Conservation (phyloP, 2,329 filamentous ascomycete species). For the Nigrospora osmanthi region DNA sequence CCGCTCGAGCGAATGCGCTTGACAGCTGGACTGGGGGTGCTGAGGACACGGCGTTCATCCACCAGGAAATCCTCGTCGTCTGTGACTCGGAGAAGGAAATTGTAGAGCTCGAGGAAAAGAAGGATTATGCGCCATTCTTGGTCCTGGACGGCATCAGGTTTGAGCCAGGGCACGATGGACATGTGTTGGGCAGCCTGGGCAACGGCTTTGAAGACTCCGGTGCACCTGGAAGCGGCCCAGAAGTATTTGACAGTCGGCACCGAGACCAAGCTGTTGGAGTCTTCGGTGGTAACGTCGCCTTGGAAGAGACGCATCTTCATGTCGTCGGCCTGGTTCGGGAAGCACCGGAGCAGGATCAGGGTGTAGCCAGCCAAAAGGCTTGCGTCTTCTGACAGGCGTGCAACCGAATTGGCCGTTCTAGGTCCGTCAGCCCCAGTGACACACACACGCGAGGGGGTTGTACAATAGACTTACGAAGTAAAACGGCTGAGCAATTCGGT, state of each 20-base stretch:
- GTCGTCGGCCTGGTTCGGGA: constrained; percentile 74
- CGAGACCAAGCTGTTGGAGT: constrained; percentile 24
- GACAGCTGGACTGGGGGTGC: constrained; percentile 27
- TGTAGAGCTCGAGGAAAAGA: constrained; percentile 89
- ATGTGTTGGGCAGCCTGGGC: constrained; percentile 16
- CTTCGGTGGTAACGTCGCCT: constrained; percentile 48
- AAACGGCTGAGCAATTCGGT: constrained; percentile 46
- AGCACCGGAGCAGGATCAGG: constrained; percentile 76
- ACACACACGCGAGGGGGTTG: not conserved
- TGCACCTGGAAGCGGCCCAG: constrained; percentile 56
- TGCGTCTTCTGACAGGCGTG: constrained; percentile 46
- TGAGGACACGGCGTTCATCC: constrained; percentile 34
- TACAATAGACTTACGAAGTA: constrained; percentile 23
- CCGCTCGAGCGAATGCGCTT: constrained; percentile 55
- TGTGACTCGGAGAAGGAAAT: constrained; percentile 83
- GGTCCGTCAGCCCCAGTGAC: constrained; percentile 8
- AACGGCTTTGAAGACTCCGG: constrained; percentile 29
- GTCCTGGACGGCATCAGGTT: constrained; percentile 28
- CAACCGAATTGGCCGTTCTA: constrained; percentile 20
- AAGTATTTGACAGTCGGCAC: constrained; percentile 74
- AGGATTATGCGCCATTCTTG: constrained; percentile 85
- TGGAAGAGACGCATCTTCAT: constrained; percentile 92
- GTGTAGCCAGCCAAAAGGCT: constrained; percentile 79
- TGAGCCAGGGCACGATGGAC: constrained; percentile 15
- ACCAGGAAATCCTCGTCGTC: constrained; percentile 95